phyloP scores from a whole-genome alignment of 73 alveolate species.

The Halteria grandinella region DNA sequence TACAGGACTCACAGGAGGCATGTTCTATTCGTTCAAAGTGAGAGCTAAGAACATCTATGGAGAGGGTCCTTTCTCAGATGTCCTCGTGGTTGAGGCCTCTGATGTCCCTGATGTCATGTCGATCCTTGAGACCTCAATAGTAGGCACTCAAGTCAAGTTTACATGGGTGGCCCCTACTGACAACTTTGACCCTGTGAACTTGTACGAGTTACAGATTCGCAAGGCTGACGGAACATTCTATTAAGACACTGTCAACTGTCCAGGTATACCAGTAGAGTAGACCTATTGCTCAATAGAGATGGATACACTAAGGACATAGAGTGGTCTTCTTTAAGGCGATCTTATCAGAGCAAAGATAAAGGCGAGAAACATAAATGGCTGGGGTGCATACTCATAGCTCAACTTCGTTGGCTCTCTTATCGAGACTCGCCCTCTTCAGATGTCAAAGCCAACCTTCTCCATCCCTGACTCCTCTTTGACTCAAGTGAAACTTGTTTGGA shows the following conservation, averaged over 20 bases:
- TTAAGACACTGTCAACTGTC: not conserved
- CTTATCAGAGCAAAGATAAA: slow-evolving; percentile 26
- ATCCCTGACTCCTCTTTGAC: not conserved
- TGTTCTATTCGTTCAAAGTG: not conserved
- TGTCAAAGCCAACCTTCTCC: slow-evolving; percentile 20
- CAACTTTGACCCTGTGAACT: slow-evolving; percentile 14
- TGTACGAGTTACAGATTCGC: slow-evolving; percentile 3
- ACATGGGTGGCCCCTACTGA: slow-evolving; percentile 46
- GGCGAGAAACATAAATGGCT: slow-evolving; percentile 53
- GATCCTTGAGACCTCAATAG: slow-evolving; percentile 6
- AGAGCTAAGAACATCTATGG: slow-evolving; percentile 31
- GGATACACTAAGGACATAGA: no score
- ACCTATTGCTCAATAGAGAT: no score
- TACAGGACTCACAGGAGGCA: not conserved
- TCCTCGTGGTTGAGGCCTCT: slow-evolving; percentile 7
- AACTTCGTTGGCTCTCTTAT: slow-evolving; percentile 47
- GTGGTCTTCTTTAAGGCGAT: not conserved
- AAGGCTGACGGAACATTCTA: not conserved
- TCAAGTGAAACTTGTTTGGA: slow-evolving; percentile 2
- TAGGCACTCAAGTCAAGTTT: slow-evolving; percentile 7
- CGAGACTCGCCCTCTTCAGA: slow-evolving; percentile 32
- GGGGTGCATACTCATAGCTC: slow-evolving; percentile 48
- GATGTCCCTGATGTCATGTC: slow-evolving; percentile 38
- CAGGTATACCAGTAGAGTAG: no score
- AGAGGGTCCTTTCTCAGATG: slow-evolving; percentile 1